Base-by-base conservation (phyloP, 2,329 filamentous ascomycete species). In the Stachybotrys chlorohalonatus region DNA sequence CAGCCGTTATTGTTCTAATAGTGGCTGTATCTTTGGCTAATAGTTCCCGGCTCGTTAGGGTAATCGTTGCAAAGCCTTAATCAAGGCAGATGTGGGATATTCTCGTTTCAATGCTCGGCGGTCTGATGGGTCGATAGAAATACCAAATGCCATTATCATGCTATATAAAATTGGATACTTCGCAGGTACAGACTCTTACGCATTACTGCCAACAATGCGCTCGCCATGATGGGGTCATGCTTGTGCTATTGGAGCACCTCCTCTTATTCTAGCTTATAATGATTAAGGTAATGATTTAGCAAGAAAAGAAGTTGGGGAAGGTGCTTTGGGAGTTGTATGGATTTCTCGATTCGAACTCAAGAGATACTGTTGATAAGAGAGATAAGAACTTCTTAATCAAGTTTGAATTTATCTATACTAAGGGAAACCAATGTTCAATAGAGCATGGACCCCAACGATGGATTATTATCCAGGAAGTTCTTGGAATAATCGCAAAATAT, bases 1-100 rank as follows among this genome's bases (percentile, higher is more conserved):
- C 81, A 0, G 85, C 83, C 0, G 79, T 87, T 3, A 87, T 90
- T 51, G 73, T 85, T 0, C 84, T 85, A 0, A 82, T 86, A 47
- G 77, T 84, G 0, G 80, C 79, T 0, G 68, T 78, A 0, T 66
- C 71, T 0, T 61, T 86, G 0, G 80, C 81, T 0, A 70, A 85
- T 51, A 69, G 70, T 0, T 58, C 64, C 0, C 71, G 64, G 6
- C 67, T 87, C 0, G 76, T 79, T 0, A 70, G 83, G 3, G 74
- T 87, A 0, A 63, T 87, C 2, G 81, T 86, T 1, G 74, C 77
- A 0, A 85, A 83, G 58, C 74, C 84, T 0, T 75, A 85, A 31
- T 75, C 78, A 0, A 72, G 70, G 6, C 83, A 87, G 59, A 85
- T 84, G 73, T 68, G 75, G 1, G 74, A 84, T 24, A 75, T 82